phyloP scores from a whole-genome alignment of 2,329 filamentous ascomycete species.

The Pseudogymnoascus sp. region DNA sequence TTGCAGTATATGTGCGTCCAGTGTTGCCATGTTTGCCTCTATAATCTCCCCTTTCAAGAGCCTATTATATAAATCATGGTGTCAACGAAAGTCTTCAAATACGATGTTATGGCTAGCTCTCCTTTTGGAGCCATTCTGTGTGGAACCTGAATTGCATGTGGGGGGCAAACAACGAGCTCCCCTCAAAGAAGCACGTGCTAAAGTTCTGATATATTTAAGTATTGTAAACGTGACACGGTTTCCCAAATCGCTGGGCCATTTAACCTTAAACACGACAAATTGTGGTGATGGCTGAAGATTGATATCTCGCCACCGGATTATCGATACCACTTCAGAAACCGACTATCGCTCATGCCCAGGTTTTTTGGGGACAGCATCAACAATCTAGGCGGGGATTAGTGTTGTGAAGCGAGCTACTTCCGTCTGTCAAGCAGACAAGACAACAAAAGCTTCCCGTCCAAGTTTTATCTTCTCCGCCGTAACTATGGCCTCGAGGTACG shows the following conservation, averaged over 20 bases:
- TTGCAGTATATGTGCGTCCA: not conserved
- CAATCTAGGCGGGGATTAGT: conserved; percentile 3
- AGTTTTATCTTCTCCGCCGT: conserved; percentile 8
- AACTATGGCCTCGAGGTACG: conserved; percentile 1
- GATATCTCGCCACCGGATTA: not conserved
- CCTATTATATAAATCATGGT: not conserved
- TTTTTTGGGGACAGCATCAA: not conserved
- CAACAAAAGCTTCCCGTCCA: not conserved
- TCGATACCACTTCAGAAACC: not conserved
- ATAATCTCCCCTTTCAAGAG: not conserved
- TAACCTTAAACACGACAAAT: not conserved
- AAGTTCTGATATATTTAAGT: not conserved
- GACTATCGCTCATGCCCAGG: not conserved
- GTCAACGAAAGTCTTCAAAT: not conserved
- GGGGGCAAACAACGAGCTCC: not conserved
- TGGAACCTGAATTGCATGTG: not conserved
- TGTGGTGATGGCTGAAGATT: not conserved
- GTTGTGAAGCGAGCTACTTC: not conserved
- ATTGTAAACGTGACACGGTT: conserved; percentile 4
- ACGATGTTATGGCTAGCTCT: not conserved
- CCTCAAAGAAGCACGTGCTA: not conserved
- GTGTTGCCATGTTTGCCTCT: not conserved
- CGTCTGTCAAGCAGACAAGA: conserved; percentile 19
- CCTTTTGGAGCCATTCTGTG: not conserved
- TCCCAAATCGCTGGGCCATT: not conserved